These are phyloP conservation scores for Fusarium multiceps DNA, from an alignment of 2,329 filamentous ascomycete genomes.

Conservation along the genomic window DNA sequence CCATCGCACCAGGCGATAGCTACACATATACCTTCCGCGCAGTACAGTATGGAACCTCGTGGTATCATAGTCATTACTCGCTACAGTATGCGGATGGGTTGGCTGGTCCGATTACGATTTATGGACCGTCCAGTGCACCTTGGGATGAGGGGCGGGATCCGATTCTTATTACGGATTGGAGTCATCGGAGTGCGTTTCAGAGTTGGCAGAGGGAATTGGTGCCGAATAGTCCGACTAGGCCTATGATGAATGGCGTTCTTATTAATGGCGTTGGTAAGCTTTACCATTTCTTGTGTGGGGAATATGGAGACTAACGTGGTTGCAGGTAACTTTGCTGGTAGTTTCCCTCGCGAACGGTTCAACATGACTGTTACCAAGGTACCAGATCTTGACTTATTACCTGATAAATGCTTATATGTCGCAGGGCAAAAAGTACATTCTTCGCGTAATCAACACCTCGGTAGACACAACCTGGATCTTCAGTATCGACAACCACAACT, in stretches of 20 bases:
- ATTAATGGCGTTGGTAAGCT: constrained; percentile 10
- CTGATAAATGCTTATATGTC: not conserved
- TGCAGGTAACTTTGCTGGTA: constrained; percentile 1
- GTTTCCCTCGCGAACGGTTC: constrained; percentile 12
- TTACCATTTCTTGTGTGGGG: too few species aligned
- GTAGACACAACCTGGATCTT: constrained; percentile 41
- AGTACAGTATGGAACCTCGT: constrained; percentile 39
- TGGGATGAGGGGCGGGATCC: constrained; percentile 15
- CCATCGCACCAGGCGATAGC: constrained; percentile 29
- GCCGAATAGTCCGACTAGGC: constrained; percentile 1
- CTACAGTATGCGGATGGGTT: constrained; percentile 42
- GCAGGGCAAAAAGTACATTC: constrained; percentile 15
- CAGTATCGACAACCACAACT: constrained; percentile 41
- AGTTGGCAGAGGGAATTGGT: constrained; percentile 14
- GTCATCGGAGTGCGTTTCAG: constrained; percentile 9
- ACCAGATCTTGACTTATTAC: too few species aligned
- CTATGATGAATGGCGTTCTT: constrained; percentile 18
- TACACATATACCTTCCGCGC: constrained; percentile 38
- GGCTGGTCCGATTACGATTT: constrained; percentile 30
- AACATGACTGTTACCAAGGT: constrained; percentile 11
- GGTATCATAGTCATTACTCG: constrained; percentile 43
- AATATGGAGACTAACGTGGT: not conserved
- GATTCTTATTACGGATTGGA: constrained; percentile 14
- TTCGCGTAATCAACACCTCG: constrained; percentile 39
- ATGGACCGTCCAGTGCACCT: constrained; percentile 14